phyloP scores from a whole-genome alignment of 2,329 filamentous ascomycete genomes.

The Fusarium azukiicola region DNA sequence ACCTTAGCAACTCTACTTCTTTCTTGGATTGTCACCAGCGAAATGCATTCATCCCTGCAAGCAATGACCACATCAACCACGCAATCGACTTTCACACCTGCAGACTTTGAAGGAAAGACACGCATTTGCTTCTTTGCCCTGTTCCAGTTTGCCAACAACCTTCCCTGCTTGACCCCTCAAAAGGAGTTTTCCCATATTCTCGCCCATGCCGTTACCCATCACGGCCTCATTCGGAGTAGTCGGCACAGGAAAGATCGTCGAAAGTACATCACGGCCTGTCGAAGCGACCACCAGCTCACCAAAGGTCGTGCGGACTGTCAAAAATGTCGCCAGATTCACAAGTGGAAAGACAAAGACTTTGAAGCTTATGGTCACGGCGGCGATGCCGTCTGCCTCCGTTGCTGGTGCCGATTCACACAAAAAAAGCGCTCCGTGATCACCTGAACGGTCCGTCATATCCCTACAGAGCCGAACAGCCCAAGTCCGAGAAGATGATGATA shows the following conservation, averaged over 20 bases:
- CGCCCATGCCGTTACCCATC: background rate
- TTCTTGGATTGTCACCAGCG: background rate
- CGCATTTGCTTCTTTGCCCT: background rate
- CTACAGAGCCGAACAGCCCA: background rate
- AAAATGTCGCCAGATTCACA: background rate
- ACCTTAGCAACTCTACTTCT: background rate
- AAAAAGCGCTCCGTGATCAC: background rate
- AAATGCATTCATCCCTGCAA: background rate
- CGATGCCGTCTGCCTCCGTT: background rate
- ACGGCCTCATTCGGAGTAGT: background rate
- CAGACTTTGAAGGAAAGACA: background rate
- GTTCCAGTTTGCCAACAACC: background rate
- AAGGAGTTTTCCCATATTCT: background rate
- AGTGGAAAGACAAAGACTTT: background rate
- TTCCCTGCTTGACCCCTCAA: background rate
- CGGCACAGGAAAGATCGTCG: too few relatives aligned
- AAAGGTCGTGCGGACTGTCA: fast-evolving
- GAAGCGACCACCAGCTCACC: fast-evolving
- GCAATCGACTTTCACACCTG: background rate
- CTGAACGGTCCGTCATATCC: background rate
- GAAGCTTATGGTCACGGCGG: background rate
- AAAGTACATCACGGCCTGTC: background rate
- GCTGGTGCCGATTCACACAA: background rate
- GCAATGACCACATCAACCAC: background rate
- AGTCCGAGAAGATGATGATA: background rate